Base-by-base conservation (phyloP, 352 stramenopile species). In the Thalassiosira hispida region DNA sequence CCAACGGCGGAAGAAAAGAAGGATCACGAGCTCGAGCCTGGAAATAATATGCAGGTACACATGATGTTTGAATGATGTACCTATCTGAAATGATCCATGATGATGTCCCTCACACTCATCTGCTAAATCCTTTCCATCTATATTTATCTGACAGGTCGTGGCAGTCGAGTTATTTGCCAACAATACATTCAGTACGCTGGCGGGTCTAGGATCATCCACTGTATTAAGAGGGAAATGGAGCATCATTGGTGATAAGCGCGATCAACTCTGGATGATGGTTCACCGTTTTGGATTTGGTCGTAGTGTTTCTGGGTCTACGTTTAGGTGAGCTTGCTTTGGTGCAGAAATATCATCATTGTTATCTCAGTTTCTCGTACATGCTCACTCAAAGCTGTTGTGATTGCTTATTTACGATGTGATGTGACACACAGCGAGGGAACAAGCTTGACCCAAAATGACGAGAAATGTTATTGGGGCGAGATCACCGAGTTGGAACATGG, bases 191-290 rank as follows among this genome's bases (percentile, higher is more conserved):
- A 75, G 67, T 20, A 91, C 87, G 5, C 35, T 90, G 1, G 61
- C 38, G n/a, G 87, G 87, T 16, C 64, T 91, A 23, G 87, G 87
- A 31, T 77, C 76, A 40, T 75, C 75, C n/a, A 84, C 67, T 12
- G 75, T 91, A 68, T 69, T 91, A 31, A 68, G 87, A 18, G 87
- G 87, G 9, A 91, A 88, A 75, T 93, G 84, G 74, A 79, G 81
- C 55, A 80, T 91, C 27, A 79, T 93, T 59, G 87, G 85, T 31
- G 47, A 88, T 27, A 70, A 89, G 47, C 38, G 74, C 9, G 85
- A 93, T 85, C 77, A 91, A 57, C 56, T 93, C 16, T 93, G 87
- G 87, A 93, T 93, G 81, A 82, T 88, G 74, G 77, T 91, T 9
- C 87, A 72, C 61, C 68, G 85, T 12, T 93, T 93, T 80, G 87